Evolutionary conservation across 2,329 filamentous ascomycete genomes (phyloP).

Genomic region (Teratosphaeria viscida): DNA sequence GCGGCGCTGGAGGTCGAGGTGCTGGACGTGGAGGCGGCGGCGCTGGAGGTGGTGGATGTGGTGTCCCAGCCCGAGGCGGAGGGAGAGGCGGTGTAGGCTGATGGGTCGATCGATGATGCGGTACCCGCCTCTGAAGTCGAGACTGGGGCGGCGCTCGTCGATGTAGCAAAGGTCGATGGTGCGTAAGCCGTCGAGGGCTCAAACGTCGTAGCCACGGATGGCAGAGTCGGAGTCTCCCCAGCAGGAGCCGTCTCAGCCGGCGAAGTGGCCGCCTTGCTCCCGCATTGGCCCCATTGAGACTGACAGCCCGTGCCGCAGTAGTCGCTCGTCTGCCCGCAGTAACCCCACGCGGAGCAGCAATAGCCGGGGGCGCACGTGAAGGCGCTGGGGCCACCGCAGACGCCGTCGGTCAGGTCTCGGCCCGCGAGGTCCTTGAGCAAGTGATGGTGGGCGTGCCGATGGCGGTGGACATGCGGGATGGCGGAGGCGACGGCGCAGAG

Average conservation of each 20-base stretch:
- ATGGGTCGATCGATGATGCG: neutral
- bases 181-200: neutral
- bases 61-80: too few species aligned
- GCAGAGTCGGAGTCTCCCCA: neutral
- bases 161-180: neutral
- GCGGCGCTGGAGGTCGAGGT: neutral
- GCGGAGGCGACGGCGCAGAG: slow-evolving; percentile 11
- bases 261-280: neutral
- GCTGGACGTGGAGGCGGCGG: neutral
- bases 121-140: neutral
- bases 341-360: slow-evolving; percentile 15
- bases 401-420: slow-evolving; percentile 5
- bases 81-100: neutral
- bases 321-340: slow-evolving; percentile 11
- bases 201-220: neutral
- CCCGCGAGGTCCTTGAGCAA: neutral
- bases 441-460: neutral
- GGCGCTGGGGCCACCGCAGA: slow-evolving; percentile 11
- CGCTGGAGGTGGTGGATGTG: neutral
- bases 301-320: slow-evolving; percentile 19
- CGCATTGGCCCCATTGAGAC: slow-evolving; percentile 14
- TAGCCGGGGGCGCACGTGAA: slow-evolving; percentile 8
- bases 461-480: slow-evolving; percentile 7
- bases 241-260: neutral
- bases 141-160: neutral